These are phyloP conservation scores for Botrytis porri DNA, from an alignment of 2,329 filamentous ascomycete species.

Conservation along the genomic window DNA sequence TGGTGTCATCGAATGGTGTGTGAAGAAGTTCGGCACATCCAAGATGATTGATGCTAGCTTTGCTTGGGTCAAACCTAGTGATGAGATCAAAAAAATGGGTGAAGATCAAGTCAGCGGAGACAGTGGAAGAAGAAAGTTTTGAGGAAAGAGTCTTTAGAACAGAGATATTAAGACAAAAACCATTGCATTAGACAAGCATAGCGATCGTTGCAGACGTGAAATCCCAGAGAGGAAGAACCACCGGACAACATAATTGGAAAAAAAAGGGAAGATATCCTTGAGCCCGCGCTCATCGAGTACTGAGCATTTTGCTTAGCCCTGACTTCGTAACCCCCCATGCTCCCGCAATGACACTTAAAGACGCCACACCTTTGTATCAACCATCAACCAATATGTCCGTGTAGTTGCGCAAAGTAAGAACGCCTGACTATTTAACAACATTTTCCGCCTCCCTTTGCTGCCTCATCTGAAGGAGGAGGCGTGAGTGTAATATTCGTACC, in stretches of 20 bases:
- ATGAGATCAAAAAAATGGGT: constrained; percentile 21
- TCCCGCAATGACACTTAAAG: constrained; percentile 24
- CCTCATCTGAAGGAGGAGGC: constrained; percentile 73
- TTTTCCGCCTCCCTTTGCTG: constrained; percentile 69
- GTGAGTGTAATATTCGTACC: constrained; percentile 83
- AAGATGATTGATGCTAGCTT: constrained; percentile 44
- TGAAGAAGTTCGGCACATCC: constrained; percentile 44
- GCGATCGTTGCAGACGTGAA: constrained; percentile 32
- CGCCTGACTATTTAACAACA: constrained; percentile 61
- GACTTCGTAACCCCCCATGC: constrained; percentile 25
- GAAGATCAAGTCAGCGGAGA: constrained; percentile 24
- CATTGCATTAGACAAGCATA: constrained; percentile 25
- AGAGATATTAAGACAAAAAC: constrained; percentile 20
- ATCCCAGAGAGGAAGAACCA: constrained; percentile 26
- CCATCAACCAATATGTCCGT: constrained; percentile 27
- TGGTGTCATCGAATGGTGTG: constrained; percentile 44
- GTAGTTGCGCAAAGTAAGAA: constrained; percentile 21
- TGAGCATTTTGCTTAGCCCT: constrained; percentile 21
- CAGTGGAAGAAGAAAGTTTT: constrained; percentile 24
- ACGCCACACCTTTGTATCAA: constrained; percentile 31
- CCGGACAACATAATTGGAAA: constrained; percentile 23
- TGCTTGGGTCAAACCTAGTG: constrained; percentile 25
- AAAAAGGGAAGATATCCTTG: constrained; percentile 20
- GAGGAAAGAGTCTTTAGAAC: constrained; percentile 13
- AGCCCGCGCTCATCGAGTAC: constrained; percentile 20